A percentile compares a stretch with the other conserved stretches of the same genome.
phyloP scores from a whole-genome alignment of 148 eudicot species.

The Mesembryanthemum crystallinum region DNA sequence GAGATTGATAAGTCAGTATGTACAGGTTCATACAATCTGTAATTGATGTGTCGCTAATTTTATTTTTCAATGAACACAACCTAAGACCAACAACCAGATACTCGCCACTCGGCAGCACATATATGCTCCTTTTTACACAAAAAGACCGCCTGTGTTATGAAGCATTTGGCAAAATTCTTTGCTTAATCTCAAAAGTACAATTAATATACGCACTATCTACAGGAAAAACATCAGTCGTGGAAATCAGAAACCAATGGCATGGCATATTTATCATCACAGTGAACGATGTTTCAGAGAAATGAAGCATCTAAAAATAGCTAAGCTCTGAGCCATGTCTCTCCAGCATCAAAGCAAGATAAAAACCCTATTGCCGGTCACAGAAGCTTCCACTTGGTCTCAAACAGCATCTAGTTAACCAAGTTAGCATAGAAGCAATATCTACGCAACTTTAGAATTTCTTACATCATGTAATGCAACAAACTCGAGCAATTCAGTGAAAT shows the following conservation, averaged over 20 bases:
- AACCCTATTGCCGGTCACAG: neutral
- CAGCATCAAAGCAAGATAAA: neutral
- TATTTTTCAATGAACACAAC: too few species aligned
- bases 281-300: neutral
- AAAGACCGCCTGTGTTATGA: neutral
- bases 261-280: neutral
- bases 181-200: neutral
- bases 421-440: neutral
- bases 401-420: neutral
- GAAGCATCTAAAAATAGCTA: neutral
- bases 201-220: neutral
- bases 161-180: neutral
- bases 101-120: too few species aligned
- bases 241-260: neutral
- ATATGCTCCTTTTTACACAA: neutral
- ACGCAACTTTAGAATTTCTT: neutral
- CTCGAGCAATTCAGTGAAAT: slow-evolving; percentile 6
- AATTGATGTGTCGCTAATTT: neutral
- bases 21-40: neutral
- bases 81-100: neutral
- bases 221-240: neutral
- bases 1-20: neutral
- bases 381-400: neutral
- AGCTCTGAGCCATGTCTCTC: neutral
- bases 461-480: neutral